These are phyloP conservation scores for Poronia punctata DNA, from an alignment of 495 filamentous ascomycete genomes.

Conservation along the genomic window DNA sequence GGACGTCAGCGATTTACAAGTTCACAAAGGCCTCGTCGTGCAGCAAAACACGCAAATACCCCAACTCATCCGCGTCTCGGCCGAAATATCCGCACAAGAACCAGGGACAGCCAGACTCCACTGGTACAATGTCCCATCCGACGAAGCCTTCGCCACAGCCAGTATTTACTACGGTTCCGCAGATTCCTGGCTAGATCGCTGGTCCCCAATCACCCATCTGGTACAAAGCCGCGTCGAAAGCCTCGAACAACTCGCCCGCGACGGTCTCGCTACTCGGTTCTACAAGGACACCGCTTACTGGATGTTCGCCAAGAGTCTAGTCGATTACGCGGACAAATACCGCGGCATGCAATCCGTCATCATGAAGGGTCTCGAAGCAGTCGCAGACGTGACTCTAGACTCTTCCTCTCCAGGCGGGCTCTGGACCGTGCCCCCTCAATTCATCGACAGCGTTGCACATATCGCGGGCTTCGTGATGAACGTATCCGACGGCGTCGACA, in stretches of 20 bases:
- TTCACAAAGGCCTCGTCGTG: conserved; percentile 52
- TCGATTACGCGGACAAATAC: conserved; percentile 53
- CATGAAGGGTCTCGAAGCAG: conserved; percentile 45
- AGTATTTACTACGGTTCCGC: conserved; percentile 24
- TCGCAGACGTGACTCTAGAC: conserved; percentile 31
- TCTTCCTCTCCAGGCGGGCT: conserved; percentile 14
- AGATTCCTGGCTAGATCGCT: conserved; percentile 25
- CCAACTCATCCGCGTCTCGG: conserved; percentile 29
- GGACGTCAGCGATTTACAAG: conserved; percentile 44
- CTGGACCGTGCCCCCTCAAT: conserved; percentile 47
- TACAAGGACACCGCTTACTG: conserved; percentile 54
- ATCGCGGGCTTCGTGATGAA: conserved; percentile 62
- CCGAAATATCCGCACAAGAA: conserved; percentile 19
- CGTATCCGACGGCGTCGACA: conserved; percentile 50
- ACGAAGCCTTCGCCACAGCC: conserved; percentile 29
- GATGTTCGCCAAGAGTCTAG: conserved; percentile 47
- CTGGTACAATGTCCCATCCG: conserved; percentile 25
- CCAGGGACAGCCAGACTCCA: conserved; percentile 15
- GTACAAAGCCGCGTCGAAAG: conserved; percentile 31
- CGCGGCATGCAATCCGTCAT: conserved; percentile 56
- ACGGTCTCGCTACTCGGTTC: conserved; percentile 33
- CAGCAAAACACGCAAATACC: conserved; percentile 19
- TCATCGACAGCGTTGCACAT: conserved; percentile 51
- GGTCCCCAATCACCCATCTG: conserved; percentile 36
- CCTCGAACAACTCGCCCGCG: conserved; percentile 26